phyloP scores from a whole-genome alignment of 192 early-diverging fungal genomes.

The Backusella tuberculispora region DNA sequence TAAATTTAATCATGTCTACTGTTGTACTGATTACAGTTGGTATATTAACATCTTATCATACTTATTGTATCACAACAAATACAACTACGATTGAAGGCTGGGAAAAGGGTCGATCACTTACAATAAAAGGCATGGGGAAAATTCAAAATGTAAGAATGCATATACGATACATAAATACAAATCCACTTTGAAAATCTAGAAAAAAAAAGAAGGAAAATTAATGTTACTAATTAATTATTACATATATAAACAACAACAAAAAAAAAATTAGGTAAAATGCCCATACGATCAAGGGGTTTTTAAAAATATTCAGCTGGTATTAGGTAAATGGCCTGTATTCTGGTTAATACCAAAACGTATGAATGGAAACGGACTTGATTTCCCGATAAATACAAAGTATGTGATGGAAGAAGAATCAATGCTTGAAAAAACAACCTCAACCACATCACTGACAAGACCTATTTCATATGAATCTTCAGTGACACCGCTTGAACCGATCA shows the following conservation, averaged over 20 bases:
- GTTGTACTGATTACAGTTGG: conserved; percentile 73
- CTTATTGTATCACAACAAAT: conserved; percentile 71
- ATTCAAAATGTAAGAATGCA: conserved; percentile 52
- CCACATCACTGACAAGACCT: background rate
- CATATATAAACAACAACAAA: background rate
- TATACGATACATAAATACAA: background rate
- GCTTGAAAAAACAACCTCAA: background rate
- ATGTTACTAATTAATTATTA: background rate
- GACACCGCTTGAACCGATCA: conserved; percentile 7
- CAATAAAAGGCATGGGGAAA: conserved; percentile 62
- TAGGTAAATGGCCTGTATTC: conserved; percentile 65
- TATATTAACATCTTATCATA: conserved; percentile 69
- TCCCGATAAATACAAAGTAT: conserved; percentile 52
- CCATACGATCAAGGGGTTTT: conserved; percentile 85
- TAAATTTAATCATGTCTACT: conserved; percentile 73
- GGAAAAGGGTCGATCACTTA: conserved; percentile 72
- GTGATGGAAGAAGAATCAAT: conserved; percentile 15
- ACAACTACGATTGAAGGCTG: conserved; percentile 86
- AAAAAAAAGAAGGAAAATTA: conserved; percentile 12
- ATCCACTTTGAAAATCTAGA: background rate
- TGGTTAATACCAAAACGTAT: conserved; percentile 79
- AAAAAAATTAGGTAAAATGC: conserved; percentile 52
- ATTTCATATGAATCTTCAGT: background rate
- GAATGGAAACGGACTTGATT: conserved; percentile 70
- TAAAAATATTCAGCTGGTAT: conserved; percentile 73